phyloP scores from a whole-genome alignment of 1,284 basidiomycete species.

The Pascua guehoae region DNA sequence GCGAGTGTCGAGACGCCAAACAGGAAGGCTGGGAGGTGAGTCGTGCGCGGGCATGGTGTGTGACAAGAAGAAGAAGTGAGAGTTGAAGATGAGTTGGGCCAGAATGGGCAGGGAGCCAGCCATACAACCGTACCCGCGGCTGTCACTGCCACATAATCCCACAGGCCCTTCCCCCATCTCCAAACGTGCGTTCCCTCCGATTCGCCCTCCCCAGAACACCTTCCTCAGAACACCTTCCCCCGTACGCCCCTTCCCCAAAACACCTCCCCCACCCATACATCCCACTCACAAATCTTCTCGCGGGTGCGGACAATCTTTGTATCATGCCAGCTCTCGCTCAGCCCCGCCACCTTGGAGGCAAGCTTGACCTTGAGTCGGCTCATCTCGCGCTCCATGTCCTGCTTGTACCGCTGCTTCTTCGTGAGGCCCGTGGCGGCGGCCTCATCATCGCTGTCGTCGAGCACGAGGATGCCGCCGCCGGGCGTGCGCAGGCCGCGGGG shows the following conservation, averaged over 20 bases:
- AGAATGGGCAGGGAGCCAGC: not conserved
- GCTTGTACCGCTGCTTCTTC: slow-evolving; percentile 34
- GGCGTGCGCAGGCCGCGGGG: slow-evolving; percentile 55
- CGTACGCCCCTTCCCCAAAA: not conserved
- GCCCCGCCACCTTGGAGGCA: slow-evolving; percentile 61
- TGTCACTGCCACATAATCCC: too few relatives aligned
- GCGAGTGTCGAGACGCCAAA: slow-evolving; percentile 85
- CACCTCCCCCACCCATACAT: not conserved
- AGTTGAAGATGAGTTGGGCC: not conserved
- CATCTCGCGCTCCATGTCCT: slow-evolving; percentile 76
- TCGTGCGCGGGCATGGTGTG: slow-evolving; percentile 13
- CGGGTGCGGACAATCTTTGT: slow-evolving; percentile 86
- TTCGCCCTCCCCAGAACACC: too few relatives aligned
- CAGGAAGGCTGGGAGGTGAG: slow-evolving; percentile 65
- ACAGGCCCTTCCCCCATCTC: too few relatives aligned
- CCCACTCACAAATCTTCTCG: slow-evolving; percentile 61
- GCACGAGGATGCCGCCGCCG: slow-evolving; percentile 44
- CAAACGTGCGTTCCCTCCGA: too few relatives aligned
- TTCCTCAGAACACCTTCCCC: too few relatives aligned
- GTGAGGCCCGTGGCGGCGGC: slow-evolving; percentile 12
- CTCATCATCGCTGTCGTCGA: slow-evolving; percentile 25
- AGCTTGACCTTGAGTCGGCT: slow-evolving; percentile 68
- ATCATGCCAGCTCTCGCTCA: slow-evolving; percentile 76
- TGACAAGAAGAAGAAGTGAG: not conserved
- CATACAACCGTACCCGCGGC: too few relatives aligned